Base-by-base conservation (phyloP, 1,139 yeast species). In the Saccharomyces hybrid region DNA sequence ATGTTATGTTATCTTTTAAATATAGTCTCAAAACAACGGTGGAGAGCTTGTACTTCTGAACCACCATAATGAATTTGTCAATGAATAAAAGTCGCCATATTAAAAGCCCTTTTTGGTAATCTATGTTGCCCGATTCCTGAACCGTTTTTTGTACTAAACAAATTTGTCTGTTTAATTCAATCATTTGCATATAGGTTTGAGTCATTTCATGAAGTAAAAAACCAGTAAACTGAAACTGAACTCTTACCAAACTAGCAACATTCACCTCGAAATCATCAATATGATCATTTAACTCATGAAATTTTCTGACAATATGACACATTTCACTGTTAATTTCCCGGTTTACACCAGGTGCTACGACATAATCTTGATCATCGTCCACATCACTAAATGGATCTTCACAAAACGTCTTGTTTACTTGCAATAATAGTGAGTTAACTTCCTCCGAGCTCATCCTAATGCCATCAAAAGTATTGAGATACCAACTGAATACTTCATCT, bases 221-320 rank as follows among this genome's bases (percentile, higher is more conserved):
- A 1, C 72, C 72, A 4, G 71, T 67, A 53, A 67, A 69, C 52
- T 69, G 72, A 51, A 66, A 68, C 52, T 69, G 71, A 19, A 69
- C 66, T 41, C 72, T 58, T n/a, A 70, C 69, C 49, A 69, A 58
- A 55, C 71, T 68, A 19, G 71, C 69, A 14, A 69, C 70, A 50
- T 69, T 69, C 1, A 67, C 71, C 54, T 69, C 71, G 57, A 69
- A 69, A 53, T 69, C 72, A 48, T 65, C 64, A 4, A 67, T 62
- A 14, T 69, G 62, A 49, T 68, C 70, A 54, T 66, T 65, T 14
- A 69, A 48, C 46, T 65, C 67, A 52, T 66, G 70, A 47, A 62
- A 64, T 52, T 62, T 66, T 51, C 69, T 58, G 2, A 66, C 64
- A 50, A 68, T 60, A 47, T 68, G 70, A 44, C 70, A 66, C 28